Evolutionary conservation across 1,284 basidiomycete species (phyloP), one percentile per base, ranked within the genome.

Genomic region (Coriolopsis trogii): DNA sequence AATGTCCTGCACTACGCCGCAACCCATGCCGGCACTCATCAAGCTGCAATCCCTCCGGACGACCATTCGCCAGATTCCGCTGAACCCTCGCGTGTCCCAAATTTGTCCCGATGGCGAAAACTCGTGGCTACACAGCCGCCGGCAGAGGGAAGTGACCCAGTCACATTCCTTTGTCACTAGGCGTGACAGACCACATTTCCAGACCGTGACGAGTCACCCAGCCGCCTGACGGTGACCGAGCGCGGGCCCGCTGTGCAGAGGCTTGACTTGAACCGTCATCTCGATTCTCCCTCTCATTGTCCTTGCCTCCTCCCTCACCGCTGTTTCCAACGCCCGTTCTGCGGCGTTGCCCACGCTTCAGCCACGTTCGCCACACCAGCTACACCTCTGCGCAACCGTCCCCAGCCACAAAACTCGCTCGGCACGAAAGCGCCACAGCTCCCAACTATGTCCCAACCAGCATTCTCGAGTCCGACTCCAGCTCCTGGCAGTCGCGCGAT

Each of bases 391-490:
- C 55, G 54, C 53, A 59, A 49, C 47, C 57, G 54, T 49, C 46
- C 53, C 31, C 45, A 56, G 38, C 49, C 48, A 18, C 46, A 59
- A 10, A 58, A 53, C 34, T 41, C 45, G 24, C 46, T 58, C 6
- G 40, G 45, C 38, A 54, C 49, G 49, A 55, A 38, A 34, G 49
- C 51, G 51, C 57, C 51, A 56, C 53, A 25, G n/a, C 56, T 33
- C 33, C 43, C 48, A 48, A 25, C 56, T 41, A 79, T 83, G 77
- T 59, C 57, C 3, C 57, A 59, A 31, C 46, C 57, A 34, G 44
- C 53, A 13, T 81, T 80, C 67, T 82, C 83, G 40, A 79, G 74
- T 54, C 71, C 67, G n/a, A 72, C 80, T 10, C 73, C 80, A 25
- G 61, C 66, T 6, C 60, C 72, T 20, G 79, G 83, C 56, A 72